Base-by-base conservation (phyloP, 2,329 filamentous ascomycete genomes). In the Arthrobotrys conoides region DNA sequence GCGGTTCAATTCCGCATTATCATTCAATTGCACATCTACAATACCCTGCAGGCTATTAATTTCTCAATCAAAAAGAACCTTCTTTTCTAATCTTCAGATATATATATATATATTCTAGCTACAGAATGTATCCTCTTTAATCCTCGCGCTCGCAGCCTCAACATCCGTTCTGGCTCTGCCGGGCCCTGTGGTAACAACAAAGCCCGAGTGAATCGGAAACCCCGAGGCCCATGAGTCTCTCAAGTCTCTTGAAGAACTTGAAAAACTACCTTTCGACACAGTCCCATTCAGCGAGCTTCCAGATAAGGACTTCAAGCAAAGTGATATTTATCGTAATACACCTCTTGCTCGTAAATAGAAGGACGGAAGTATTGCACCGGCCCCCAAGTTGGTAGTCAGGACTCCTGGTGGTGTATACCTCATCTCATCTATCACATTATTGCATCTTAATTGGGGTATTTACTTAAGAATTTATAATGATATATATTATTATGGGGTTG, bases 281-380 rank as follows among this genome's bases (percentile, higher is more conserved):
- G 22, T 68, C 22, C 10, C 44, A 12, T 55, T 48, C 14, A 49
- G 48, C 27, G 14, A 53, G 5, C 64, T 67, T 10, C 24, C 64
- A 20, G 18, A n/a, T 9, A 68, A 68, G 36, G 65, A 68, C 38
- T 30, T 16, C 36, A 68, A 22, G 20, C 65, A 68, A 46, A 68
- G 49, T 33, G 65, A 68, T 18, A 33, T 57, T 1, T 68, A 68
- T 18, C 38, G 65, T 9, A 55, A 44, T 3, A 9, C 16, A 2
- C n/a, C 36, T 0, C 18, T 0, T 8, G 65, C 48, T 24, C 65
- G 49, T 18, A 18, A n/a, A 10, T 30, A 30, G 49, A 33, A 24
- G 10, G 49, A 46, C 46, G 65, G 65, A n/a, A 41, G 10, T 12
- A 49, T 55, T 46, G 49, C n/a, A 16, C 27, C 33, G 5, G 27